Evolutionary conservation across 225 moss, liverwort and hornwort species (phyloP).

Genomic region (Bryoerythrophyllum caledonicum): DNA sequence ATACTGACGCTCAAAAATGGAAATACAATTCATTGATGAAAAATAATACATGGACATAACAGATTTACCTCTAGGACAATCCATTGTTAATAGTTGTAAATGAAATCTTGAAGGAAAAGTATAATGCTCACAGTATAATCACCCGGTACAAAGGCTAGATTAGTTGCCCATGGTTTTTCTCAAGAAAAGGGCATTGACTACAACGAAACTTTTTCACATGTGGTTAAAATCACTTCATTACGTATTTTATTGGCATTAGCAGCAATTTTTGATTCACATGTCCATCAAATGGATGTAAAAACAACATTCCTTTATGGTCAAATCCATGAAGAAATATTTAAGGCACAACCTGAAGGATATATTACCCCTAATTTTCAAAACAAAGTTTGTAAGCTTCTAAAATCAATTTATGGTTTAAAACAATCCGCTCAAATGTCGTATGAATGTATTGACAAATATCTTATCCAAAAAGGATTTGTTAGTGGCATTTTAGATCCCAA

Average conservation of each 20-base stretch:
- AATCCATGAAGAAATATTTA: background rate
- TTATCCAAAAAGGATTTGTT: background rate
- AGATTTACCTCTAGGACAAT: background rate
- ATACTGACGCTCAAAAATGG: background rate
- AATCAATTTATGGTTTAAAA: slow-evolving; percentile 1
- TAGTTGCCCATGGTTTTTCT: background rate
- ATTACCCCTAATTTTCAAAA: background rate
- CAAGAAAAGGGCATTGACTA: background rate
- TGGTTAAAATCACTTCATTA: background rate
- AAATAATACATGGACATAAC: background rate
- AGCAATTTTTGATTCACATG: background rate
- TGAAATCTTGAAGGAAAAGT: background rate
- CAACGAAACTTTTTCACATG: background rate
- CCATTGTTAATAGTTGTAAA: background rate
- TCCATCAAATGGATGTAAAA: background rate
- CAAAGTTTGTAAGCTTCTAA: background rate
- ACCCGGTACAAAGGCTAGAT: background rate
- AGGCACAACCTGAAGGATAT: background rate
- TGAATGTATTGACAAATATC: background rate
- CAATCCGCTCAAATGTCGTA: background rate
- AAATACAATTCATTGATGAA: background rate
- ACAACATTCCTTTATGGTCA: background rate
- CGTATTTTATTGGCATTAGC: background rate
- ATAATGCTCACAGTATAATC: background rate
- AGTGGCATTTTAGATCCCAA: background rate